Evolutionary conservation across 2,329 filamentous ascomycete genomes (phyloP).

Genomic region (Eutypella sp.): DNA sequence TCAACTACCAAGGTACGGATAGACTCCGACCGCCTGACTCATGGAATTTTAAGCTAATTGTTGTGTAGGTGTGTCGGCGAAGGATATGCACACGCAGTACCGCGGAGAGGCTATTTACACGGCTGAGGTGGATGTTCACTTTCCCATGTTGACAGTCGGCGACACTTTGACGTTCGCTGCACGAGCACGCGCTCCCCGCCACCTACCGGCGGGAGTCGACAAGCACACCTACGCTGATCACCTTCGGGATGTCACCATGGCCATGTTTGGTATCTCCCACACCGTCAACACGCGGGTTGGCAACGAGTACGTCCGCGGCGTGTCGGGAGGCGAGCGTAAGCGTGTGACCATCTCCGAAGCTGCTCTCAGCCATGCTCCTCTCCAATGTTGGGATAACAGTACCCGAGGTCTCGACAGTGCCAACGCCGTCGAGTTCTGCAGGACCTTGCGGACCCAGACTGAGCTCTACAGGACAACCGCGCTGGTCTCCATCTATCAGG

Average conservation of each 20-base stretch:
- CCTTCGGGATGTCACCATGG: conserved; percentile 68
- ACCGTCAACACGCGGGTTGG: conserved; percentile 69
- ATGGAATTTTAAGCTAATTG: neutral
- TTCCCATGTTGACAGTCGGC: conserved; percentile 70
- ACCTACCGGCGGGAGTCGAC: conserved; percentile 54
- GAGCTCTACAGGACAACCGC: conserved; percentile 63
- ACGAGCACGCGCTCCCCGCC: conserved; percentile 59
- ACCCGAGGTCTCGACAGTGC: conserved; percentile 70
- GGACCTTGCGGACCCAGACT: conserved; percentile 59
- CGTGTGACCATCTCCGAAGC: conserved; percentile 61
- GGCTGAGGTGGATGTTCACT: conserved; percentile 78
- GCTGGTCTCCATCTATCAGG: conserved; percentile 70
- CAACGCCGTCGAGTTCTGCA: conserved; percentile 71
- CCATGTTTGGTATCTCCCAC: conserved; percentile 69
- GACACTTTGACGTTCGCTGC: conserved; percentile 78
- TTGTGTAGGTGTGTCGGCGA: conserved; percentile 52
- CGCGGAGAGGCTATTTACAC: conserved; percentile 85
- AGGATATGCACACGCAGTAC: conserved; percentile 73
- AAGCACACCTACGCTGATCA: conserved; percentile 54
- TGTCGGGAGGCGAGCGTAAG: conserved; percentile 69
- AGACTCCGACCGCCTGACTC: conserved; percentile 9
- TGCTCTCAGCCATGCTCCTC: conserved; percentile 51
- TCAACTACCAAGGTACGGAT: conserved; percentile 73
- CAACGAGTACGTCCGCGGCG: conserved; percentile 70
- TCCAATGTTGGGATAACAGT: conserved; percentile 68